Evolutionary conservation across 257 asterid species (phyloP).

Genomic region (Solanum ossicruentum): DNA sequence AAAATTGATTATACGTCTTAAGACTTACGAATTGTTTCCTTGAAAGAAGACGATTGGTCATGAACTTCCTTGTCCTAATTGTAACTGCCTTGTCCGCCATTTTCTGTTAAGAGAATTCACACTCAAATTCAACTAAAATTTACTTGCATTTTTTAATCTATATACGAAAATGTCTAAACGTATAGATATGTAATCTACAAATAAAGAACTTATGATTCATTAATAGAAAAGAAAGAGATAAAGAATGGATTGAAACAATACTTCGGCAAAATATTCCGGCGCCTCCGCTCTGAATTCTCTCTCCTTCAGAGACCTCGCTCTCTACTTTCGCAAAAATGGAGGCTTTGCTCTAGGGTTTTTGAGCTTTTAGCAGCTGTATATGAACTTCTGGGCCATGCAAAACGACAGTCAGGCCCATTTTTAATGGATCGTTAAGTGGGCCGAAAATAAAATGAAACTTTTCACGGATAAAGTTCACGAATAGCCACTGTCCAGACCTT

Average conservation of each 20-base stretch:
- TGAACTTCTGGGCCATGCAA: neutral
- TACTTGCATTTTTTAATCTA: neutral
- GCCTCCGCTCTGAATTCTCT: neutral
- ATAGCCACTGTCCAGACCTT: neutral
- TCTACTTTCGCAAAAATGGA: neutral
- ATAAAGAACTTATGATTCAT: neutral
- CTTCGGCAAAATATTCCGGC: neutral
- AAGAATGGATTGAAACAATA: neutral
- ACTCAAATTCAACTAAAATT: neutral
- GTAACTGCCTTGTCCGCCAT: conserved; percentile 74
- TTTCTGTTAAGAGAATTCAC: neutral
- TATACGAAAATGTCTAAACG: neutral
- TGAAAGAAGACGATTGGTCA: conserved; percentile 62
- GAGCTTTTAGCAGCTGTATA: neutral
- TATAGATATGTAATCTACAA: neutral
- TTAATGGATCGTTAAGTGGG: neutral
- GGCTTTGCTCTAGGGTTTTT: neutral
- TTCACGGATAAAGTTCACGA: neutral
- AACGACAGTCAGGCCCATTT: neutral
- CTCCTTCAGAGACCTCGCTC: neutral
- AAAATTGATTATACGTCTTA: neutral
- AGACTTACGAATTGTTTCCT: conserved; percentile 56
- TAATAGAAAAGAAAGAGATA: neutral
- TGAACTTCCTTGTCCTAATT: conserved; percentile 55
- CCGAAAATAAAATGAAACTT: neutral